Base-by-base conservation (phyloP, 495 filamentous ascomycete genomes). In the Letharia lupina region DNA sequence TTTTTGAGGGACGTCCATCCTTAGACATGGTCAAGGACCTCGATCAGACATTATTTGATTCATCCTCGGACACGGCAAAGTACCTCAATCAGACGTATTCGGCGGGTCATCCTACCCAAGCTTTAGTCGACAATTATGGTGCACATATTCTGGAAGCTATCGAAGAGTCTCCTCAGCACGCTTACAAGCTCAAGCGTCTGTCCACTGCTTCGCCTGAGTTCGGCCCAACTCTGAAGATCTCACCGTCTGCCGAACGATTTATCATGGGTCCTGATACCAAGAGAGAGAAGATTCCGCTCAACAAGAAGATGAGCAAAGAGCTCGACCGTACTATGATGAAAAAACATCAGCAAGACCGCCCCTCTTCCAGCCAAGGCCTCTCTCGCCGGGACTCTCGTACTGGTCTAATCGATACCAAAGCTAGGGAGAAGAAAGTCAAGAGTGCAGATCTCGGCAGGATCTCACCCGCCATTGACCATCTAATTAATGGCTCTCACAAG, bases 211-310 rank as follows among this genome's bases (percentile, higher is more conserved):
- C 68, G 5, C 71, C 67, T 6, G 62, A 61, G 9, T 64, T 68
- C 41, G 74, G 74, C 0, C 76, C 77, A 23, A 77, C 54, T 18
- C 67, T 79, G 10, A 74, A 64, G 41, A 75, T 79, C 39, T 74
- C 74, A 0, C 48, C 70, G 3, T 75, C 73, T n/a, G 77, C 77
- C 18, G 72, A 77, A 11, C 65, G 71, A 15, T 63, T 77, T 6
- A 77, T 78, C 31, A 76, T 76, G 71, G 76, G 76, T 12, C 56
- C 65, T 48, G 70, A 59, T 11, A 61, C n/a, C 20, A 50, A 66
- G 42, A 67, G 65, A 33, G 69, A 73, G 48, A 69, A 67, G 37
- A 16, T n/a, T 8, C 20, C 45, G 3, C 65, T 65, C 20, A 59
- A 18, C 2, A 65, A 59, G 23, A 67, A 63, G 48, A 60, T 56